Conservation (phyloP, 2,329 filamentous ascomycete species). For the Monilinia polystroma region DNA sequence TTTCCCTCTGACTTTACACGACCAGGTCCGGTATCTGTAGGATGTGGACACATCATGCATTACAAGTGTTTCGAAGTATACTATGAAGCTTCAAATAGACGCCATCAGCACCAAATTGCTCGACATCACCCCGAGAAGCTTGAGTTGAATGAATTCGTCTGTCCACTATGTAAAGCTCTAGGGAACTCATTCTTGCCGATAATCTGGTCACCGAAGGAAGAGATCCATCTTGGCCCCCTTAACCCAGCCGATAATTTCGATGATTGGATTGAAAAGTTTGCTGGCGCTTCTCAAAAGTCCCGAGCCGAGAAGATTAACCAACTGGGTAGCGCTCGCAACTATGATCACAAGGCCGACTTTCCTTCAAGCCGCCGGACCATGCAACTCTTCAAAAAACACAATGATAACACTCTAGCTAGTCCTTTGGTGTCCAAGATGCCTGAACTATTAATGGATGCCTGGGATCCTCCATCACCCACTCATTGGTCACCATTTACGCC, state of each 20-base stretch:
- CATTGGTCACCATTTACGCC: constrained; percentile 23
- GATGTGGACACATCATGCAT: constrained; percentile 98
- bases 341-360: constrained; percentile 15
- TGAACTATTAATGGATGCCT: constrained; percentile 37
- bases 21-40: constrained; percentile 78
- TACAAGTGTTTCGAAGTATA: constrained; percentile 94
- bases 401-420: constrained; percentile 30
- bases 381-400: constrained; percentile 35
- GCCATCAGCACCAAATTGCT: constrained; percentile 90
- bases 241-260: constrained; percentile 60
- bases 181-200: constrained; percentile 95
- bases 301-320: constrained; percentile 27
- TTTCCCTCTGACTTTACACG: constrained; percentile 69
- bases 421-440: constrained; percentile 34
- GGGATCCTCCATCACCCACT: constrained; percentile 35
- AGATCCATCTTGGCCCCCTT: constrained; percentile 75
- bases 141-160: constrained; percentile 84
- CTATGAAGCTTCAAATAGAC: constrained; percentile 75
- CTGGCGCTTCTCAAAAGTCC: constrained; percentile 21
- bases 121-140: constrained; percentile 87
- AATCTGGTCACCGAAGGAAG: constrained; percentile 89
- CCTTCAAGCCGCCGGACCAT: constrained; percentile 25
- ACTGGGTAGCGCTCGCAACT: constrained; percentile 18
- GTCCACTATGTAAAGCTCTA: constrained; percentile 92
- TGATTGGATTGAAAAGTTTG: constrained; percentile 36